Evolutionary conservation across 768 basidiomycete genomes (phyloP).

Genomic region (button mushroom (Agaricus bisporus)): DNA sequence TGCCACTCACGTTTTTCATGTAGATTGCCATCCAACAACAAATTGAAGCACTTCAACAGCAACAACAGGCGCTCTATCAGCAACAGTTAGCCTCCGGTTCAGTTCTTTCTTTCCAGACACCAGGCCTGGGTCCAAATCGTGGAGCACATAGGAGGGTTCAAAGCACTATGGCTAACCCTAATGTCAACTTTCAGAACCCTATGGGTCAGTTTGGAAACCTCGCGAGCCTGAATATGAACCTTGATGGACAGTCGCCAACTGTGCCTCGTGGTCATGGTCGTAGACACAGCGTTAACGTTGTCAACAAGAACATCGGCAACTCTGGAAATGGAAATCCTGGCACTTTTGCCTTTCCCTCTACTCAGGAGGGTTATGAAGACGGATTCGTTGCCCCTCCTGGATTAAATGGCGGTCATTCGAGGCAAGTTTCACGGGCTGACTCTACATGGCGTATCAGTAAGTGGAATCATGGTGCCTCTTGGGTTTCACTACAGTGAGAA

Average conservation of each 20-base stretch:
- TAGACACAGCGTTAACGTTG: conserved; percentile 87
- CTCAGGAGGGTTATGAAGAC: conserved; percentile 73
- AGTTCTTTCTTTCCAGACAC: conserved; percentile 73
- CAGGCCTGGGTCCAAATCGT: conserved; percentile 64
- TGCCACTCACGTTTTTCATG: background rate
- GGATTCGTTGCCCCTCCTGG: conserved; percentile 60
- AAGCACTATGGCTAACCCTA: conserved; percentile 58
- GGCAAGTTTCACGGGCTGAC: conserved; percentile 70
- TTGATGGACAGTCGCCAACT: conserved; percentile 60
- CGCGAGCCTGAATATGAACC: conserved; percentile 43
- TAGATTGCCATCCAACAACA: conserved; percentile 88
- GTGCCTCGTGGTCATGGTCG: conserved; percentile 83
- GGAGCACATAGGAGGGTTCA: conserved; percentile 75
- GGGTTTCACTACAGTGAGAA: background rate
- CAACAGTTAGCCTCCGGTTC: conserved; percentile 87
- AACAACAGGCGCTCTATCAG: conserved; percentile 86
- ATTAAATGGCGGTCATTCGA: conserved; percentile 61
- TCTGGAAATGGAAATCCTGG: conserved; percentile 43
- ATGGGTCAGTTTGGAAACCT: conserved; percentile 67
- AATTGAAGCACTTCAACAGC: conserved; percentile 85
- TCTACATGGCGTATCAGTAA: conserved; percentile 87
- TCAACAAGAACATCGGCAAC: conserved; percentile 56
- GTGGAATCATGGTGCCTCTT: conserved; percentile 22
- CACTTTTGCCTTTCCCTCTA: conserved; percentile 37
- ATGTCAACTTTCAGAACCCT: conserved; percentile 43